These are phyloP conservation scores for Lactarius trivialis DNA, from an alignment of 768 basidiomycete species.

Conservation along the genomic window DNA sequence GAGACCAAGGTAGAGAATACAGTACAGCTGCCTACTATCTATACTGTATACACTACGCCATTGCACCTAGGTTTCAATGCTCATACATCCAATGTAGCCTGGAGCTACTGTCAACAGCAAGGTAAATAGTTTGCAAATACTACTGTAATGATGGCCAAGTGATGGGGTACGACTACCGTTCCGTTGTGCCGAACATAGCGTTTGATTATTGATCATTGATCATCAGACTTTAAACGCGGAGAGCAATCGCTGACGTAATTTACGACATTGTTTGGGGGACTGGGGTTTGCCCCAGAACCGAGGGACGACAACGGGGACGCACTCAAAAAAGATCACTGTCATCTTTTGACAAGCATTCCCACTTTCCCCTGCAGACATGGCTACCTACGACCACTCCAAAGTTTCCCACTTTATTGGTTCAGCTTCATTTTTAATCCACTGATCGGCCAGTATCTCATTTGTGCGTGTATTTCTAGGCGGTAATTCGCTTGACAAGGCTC, in stretches of 20 bases:
- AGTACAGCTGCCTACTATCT: too few species aligned
- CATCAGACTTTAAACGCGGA: neutral
- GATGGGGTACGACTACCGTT: too few species aligned
- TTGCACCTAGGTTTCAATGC: too few species aligned
- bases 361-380: constrained; percentile 24
- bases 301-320: constrained; percentile 9
- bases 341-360: constrained; percentile 3
- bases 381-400: constrained; percentile 48
- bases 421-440: constrained; percentile 23
- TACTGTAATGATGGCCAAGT: too few species aligned
- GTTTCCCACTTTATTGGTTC: constrained; percentile 60
- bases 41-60: too few species aligned
- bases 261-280: constrained; percentile 15
- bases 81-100: too few species aligned
- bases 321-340: constrained; percentile 3
- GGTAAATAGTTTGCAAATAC: too few species aligned
- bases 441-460: constrained; percentile 14
- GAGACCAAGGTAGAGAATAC: too few species aligned
- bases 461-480: constrained; percentile 54
- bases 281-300: constrained; percentile 24
- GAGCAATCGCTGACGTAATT: constrained; percentile 15
- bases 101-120: too few species aligned
- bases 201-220: too few species aligned
- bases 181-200: too few species aligned
- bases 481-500: constrained; percentile 82